These are phyloP conservation scores for Cavenderia fasciculata DNA, from an alignment of 78 protist genomes.

Conservation along the genomic window DNA sequence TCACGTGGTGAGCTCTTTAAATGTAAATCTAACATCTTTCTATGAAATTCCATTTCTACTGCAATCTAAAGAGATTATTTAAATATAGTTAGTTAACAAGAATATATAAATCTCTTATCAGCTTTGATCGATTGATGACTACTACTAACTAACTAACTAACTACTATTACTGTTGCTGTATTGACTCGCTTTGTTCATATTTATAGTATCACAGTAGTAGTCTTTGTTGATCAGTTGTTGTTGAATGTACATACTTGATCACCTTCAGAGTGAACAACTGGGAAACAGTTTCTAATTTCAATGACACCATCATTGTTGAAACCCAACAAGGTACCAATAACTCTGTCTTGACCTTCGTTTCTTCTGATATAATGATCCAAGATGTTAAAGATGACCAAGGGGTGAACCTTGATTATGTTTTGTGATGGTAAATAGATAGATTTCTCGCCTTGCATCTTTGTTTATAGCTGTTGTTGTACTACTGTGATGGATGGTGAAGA, in stretches of 20 bases:
- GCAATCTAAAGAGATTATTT: too few relatives aligned
- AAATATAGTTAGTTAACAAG: too few relatives aligned
- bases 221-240: neutral
- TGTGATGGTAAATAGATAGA: conserved; percentile 61
- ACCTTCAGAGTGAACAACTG: conserved; percentile 81
- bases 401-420: conserved; percentile 68
- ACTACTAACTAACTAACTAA: too few relatives aligned
- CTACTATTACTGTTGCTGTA: neutral
- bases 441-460: conserved; percentile 69
- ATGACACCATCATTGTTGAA: conserved; percentile 80
- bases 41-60: conserved; percentile 85
- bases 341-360: conserved; percentile 77
- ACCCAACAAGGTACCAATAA: conserved; percentile 84
- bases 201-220: neutral
- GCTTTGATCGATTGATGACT: neutral
- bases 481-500: too few relatives aligned
- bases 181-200: neutral
- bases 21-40: conserved; percentile 85
- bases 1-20: conserved; percentile 78
- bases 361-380: conserved; percentile 83
- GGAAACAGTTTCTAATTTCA: conserved; percentile 84
- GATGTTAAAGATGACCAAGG: conserved; percentile 80
- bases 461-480: too few relatives aligned
- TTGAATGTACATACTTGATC: conserved; percentile 59
- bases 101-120: neutral